Evolutionary conservation across 202 grass and related monocot genomes (phyloP), one percentile per base, ranked within the genome.

Genomic region (Panicum hallii): DNA sequence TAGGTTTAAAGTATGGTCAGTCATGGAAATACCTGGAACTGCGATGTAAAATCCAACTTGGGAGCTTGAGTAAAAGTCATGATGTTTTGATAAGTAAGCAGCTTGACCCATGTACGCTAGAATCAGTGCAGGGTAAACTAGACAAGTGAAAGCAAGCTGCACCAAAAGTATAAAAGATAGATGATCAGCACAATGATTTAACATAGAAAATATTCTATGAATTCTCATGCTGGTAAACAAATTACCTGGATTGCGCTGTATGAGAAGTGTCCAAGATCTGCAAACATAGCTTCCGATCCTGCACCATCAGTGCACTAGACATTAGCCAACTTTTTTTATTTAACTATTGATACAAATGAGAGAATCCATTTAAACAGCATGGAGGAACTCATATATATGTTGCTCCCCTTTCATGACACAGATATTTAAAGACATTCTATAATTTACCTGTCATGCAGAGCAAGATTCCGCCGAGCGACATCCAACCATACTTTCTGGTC

Each of bases 211-310:
- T 75, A 52, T 20, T 17, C 28, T 54, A 38, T 7, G 32, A 75
- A 80, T 63, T 77, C 6, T 3, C 23, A 64, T 48, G 46, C 2
- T 30, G 9, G 77, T 77, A 11, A 91, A 87, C 5, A 80, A 48
- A 48, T 68, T 82, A 99, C 96, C 90, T 99, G 97, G 76, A 99
- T 99, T 74, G 97, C 93, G 85, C 86, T 92, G 57, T 92, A 99
- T 41, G 97, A 99, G 85, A 99, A 99, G 76, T 99, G 97, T 7
- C 97, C 97, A 77, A 99, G 97, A 85, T 99, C 97, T 26, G 97
- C 97, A 83, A 99, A 99, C 97, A 99, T 99, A 79, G 97, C 97
- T 91, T 99, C 97, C 4, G 97, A 99, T 86, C 97, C 97, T 99
- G 82, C 54, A 77, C 44, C 67, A 0, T 81, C 38, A 55, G 11